A percentile compares a stretch with the other conserved stretches of the same genome.
Evolutionary conservation across 2,329 filamentous ascomycete genomes (phyloP).

Genomic region (Pseudonectria foliicola): DNA sequence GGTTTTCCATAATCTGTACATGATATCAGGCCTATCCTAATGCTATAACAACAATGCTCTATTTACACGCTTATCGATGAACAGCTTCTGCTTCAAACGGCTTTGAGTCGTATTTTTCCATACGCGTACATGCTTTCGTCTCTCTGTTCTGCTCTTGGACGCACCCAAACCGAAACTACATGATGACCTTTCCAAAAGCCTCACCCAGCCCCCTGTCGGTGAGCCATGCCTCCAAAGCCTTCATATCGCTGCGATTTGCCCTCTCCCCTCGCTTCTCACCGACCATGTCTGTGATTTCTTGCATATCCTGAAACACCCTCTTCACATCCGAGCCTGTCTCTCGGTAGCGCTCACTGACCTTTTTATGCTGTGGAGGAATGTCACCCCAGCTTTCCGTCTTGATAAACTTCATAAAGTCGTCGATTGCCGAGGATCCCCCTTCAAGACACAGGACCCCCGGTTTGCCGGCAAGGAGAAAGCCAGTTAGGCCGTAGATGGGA

Average conservation of each 20-base stretch:
- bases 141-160: too few species aligned
- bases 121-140: too few species aligned
- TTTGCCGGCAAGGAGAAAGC: conserved; percentile 54
- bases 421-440: conserved; percentile 39
- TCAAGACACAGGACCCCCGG: conserved; percentile 49
- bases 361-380: conserved; percentile 55
- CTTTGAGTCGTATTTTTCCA: too few species aligned
- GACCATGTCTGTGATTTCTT: conserved; percentile 45
- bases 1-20: too few species aligned
- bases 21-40: too few species aligned
- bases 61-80: too few species aligned
- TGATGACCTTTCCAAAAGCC: conserved; percentile 19
- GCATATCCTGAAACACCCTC: conserved; percentile 47
- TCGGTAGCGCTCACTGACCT: conserved; percentile 49
- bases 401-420: conserved; percentile 56
- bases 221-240: conserved; percentile 43
- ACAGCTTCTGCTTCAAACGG: too few species aligned
- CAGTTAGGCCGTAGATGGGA: conserved; percentile 45
- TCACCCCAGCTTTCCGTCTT: conserved; percentile 58
- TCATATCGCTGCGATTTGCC: conserved; percentile 47
- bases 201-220: conserved; percentile 24
- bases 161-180: conserved; percentile 11
- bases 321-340: conserved; percentile 26
- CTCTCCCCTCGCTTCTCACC: conserved; percentile 41
- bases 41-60: too few species aligned